Conservation (phyloP, 495 filamentous ascomycete species). For the Podospora didyma region DNA sequence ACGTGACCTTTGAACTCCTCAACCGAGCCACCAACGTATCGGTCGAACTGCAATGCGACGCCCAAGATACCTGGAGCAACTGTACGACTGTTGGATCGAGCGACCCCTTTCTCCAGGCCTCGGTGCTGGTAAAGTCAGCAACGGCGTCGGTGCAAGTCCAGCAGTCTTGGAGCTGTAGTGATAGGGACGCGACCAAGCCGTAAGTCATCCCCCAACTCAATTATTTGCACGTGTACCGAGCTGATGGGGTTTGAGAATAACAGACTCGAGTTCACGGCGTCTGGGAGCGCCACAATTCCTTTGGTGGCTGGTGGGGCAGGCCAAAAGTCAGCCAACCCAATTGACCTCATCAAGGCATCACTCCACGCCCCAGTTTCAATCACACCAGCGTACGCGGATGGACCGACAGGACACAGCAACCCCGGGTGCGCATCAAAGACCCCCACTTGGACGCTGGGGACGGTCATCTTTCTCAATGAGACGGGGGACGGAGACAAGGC, state of each 20-base stretch:
- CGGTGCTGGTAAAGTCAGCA: conserved; percentile 1
- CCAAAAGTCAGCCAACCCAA: conserved; percentile 11
- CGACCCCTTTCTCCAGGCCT: background rate
- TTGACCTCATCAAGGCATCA: conserved; percentile 13
- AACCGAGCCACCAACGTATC: conserved; percentile 28
- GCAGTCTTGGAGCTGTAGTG: conserved; percentile 18
- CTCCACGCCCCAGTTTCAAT: conserved; percentile 13
- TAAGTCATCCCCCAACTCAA: background rate
- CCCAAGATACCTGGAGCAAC: background rate
- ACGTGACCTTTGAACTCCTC: conserved; percentile 18
- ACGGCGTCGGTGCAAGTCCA: conserved; percentile 5
- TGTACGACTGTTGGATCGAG: conserved; percentile 1
- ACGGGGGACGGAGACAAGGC: conserved; percentile 3
- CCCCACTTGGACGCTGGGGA: conserved; percentile 13
- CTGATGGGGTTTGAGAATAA: background rate
- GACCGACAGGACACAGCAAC: conserved; percentile 12
- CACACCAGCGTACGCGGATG: conserved; percentile 16
- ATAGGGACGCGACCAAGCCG: conserved; percentile 7
- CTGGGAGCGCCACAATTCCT: conserved; percentile 9
- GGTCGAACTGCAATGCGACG: conserved; percentile 3
- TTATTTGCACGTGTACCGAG: background rate
- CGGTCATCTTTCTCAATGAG: conserved; percentile 14
- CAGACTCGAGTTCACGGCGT: conserved; percentile 13
- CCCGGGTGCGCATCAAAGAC: conserved; percentile 10
- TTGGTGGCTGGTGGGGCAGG: conserved; percentile 1